Evolutionary conservation across 2,329 filamentous ascomycete species (phyloP), one percentile per base, ranked within the genome.

Genomic region (Aplosporella prunicola): DNA sequence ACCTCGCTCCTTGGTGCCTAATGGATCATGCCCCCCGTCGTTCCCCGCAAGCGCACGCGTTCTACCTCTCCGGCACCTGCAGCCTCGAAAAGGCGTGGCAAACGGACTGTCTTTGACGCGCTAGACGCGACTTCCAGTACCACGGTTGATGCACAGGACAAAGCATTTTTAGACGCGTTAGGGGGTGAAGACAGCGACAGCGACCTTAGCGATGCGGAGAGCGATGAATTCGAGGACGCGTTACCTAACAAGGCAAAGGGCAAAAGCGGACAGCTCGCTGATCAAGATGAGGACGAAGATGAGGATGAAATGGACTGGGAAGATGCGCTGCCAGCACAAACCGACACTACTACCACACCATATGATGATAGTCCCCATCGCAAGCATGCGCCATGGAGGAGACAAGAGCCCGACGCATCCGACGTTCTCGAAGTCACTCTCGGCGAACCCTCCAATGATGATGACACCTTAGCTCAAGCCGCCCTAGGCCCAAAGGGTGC

Each of bases 401-500:
- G 37, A 6, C 20, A n/a, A 23, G 14, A 17, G 15, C 27, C 31
- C 3, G 34, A 48, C 46, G 5, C 43, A 47, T 2, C 50, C 44
- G 25, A 42, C 45, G 1, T 56, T 52, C 36, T 52, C 49, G 36
- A 45, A 28, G 31, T 47, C 20, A 43, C 32, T 4, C 33, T 41
- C 16, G 39, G 24, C 4, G 27, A 17, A n/a, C 30, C 39, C 5
- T 22, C 17, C 7, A 34, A 39, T 22, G 32, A 23, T 9, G 27
- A 39, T 11, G 24, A 35, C 15, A 35, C 35, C 22, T 17, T 26
- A 9, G 46, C 48, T 1, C 50, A 44, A 41, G 32, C 25, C 5
- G 62, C 71, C 15, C 69, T 80, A n/a, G 60, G 63, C 13, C 94
- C 85, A 60, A 94, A 89, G 54, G 88, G 86, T 0, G 82, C 84